Percentiles rank a stretch among this genome's conserved stretches.
These are phyloP conservation scores for Cubamyces sp. DNA, from an alignment of 768 basidiomycete species.

Conservation along the genomic window DNA sequence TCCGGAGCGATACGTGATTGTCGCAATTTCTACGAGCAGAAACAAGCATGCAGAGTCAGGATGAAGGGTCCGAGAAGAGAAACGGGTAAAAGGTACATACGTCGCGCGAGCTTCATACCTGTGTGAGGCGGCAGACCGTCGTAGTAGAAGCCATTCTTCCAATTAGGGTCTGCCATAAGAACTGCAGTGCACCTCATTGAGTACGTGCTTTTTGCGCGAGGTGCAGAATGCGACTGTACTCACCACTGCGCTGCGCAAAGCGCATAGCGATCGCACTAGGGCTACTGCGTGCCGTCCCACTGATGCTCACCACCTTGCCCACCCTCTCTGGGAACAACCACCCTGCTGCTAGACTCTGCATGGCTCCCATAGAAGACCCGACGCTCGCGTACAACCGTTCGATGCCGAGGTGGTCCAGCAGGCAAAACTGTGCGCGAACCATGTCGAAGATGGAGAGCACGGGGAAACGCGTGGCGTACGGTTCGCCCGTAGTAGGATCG, in stretches of 20 bases:
- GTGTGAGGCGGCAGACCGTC: slow-evolving; percentile 93
- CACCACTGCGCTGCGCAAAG: slow-evolving; percentile 94
- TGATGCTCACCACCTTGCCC: slow-evolving; percentile 90
- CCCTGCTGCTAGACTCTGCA: slow-evolving; percentile 96
- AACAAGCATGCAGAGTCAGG: neutral
- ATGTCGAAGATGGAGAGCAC: slow-evolving; percentile 95
- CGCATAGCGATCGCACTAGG: slow-evolving; percentile 95
- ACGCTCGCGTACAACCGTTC: slow-evolving; percentile 90
- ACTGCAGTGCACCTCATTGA: slow-evolving; percentile 51
- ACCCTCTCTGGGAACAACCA: slow-evolving; percentile 91
- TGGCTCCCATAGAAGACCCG: slow-evolving; percentile 95
- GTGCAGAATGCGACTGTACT: slow-evolving; percentile 33
- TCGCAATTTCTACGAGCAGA: slow-evolving; percentile 82
- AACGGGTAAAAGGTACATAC: slow-evolving; percentile 48
- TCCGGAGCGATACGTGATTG: slow-evolving; percentile 97
- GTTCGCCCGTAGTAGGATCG: slow-evolving; percentile 66
- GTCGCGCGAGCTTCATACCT: slow-evolving; percentile 98
- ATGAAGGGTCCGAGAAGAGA: slow-evolving; percentile 20
- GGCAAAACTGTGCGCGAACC: slow-evolving; percentile 88
- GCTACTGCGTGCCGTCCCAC: slow-evolving; percentile 90
- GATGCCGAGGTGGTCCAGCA: slow-evolving; percentile 85
- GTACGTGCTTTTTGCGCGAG: slow-evolving; percentile 1
- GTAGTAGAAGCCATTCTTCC: slow-evolving; percentile 99
- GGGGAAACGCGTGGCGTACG: slow-evolving; percentile 91
- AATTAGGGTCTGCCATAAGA: slow-evolving; percentile 98